Conservation (phyloP, 352 stramenopile genomes). For the Pythium pectinolyticum region DNA sequence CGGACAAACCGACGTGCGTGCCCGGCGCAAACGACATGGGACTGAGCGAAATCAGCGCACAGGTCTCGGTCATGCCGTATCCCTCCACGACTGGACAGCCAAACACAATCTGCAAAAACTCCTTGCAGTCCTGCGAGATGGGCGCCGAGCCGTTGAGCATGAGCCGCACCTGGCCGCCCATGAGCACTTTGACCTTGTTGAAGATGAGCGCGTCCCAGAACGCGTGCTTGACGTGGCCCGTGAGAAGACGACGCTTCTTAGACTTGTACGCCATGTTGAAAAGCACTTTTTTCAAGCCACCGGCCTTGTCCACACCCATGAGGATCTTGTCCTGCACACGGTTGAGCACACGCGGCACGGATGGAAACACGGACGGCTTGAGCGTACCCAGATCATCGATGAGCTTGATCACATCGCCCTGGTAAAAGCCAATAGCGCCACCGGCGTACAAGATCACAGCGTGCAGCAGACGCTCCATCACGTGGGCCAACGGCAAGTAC, state of each 20-base stretch:
- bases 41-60: constrained; percentile 39
- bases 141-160: constrained; percentile 95
- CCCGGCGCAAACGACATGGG: constrained; percentile 38
- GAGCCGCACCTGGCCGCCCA: constrained; percentile 88
- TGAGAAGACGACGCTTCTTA: constrained; percentile 39
- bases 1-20: constrained; percentile 91
- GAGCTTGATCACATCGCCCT: constrained; percentile 80
- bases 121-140: constrained; percentile 90
- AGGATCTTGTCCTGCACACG: constrained; percentile 93
- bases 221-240: constrained; percentile 42
- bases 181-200: constrained; percentile 89
- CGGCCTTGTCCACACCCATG: constrained; percentile 33
- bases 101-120: constrained; percentile 93
- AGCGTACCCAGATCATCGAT: constrained; percentile 89
- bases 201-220: constrained; percentile 96
- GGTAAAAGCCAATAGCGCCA: constrained; percentile 66
- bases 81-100: constrained; percentile 90
- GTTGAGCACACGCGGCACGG: constrained; percentile 92
- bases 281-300: constrained; percentile 32
- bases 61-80: constrained; percentile 94
- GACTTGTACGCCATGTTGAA: constrained; percentile 43
- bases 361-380: constrained; percentile 86
- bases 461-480: constrained; percentile 92
- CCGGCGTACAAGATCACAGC: constrained; percentile 83
- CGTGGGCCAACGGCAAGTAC: constrained; percentile 95